These are phyloP conservation scores for Xylaria hypoxylon DNA, from an alignment of 2,329 filamentous ascomycete species.

Conservation along the genomic window DNA sequence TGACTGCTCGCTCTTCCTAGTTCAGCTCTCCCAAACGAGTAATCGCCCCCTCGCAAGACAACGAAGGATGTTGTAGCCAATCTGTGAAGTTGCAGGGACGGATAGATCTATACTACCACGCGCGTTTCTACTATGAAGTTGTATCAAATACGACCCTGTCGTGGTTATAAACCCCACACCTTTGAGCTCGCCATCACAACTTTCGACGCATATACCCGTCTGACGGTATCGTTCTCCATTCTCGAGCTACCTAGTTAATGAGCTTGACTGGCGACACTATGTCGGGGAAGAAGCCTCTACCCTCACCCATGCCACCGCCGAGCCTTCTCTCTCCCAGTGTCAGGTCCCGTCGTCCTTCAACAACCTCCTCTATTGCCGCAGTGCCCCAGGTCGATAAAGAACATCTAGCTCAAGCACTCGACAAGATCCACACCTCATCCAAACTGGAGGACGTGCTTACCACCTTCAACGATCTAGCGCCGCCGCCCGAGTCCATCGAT, in stretches of 20 bases:
- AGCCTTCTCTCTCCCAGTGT: conserved; percentile 47
- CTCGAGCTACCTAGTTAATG: background rate
- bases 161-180: conserved; percentile 17
- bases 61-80: conserved; percentile 7
- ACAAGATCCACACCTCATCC: conserved; percentile 90
- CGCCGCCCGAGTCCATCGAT: conserved; percentile 70
- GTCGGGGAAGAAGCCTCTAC: conserved; percentile 49
- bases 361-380: conserved; percentile 60
- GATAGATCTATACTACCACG: conserved; percentile 7
- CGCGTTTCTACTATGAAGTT: conserved; percentile 18
- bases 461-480: conserved; percentile 92
- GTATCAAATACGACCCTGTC: conserved; percentile 15
- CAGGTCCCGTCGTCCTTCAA: conserved; percentile 55
- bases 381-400: conserved; percentile 73
- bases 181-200: background rate
- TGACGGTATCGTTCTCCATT: background rate
- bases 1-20: conserved; percentile 5
- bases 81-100: conserved; percentile 4
- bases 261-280: conserved; percentile 39
- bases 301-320: conserved; percentile 54
- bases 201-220: conserved; percentile 14
- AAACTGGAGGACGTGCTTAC: conserved; percentile 86
- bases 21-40: conserved; percentile 1
- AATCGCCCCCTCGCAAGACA: conserved; percentile 11
- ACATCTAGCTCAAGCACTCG: conserved; percentile 79